phyloP scores from a whole-genome alignment of 2,329 filamentous ascomycete species.

The Parascedosporium putredinis region DNA sequence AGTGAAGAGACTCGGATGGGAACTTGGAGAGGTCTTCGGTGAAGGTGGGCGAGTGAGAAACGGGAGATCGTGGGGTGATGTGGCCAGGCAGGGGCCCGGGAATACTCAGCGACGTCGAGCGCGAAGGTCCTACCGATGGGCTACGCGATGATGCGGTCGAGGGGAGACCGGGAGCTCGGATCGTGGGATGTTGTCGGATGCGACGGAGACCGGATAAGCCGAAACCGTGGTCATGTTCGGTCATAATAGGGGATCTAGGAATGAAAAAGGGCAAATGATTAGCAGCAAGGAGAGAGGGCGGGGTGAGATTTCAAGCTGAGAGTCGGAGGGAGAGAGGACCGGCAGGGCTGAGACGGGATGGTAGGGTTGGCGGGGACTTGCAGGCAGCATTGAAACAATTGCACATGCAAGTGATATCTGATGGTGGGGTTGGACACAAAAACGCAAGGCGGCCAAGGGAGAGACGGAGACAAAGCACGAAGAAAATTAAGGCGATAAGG shows the following conservation, averaged over 20 bases:
- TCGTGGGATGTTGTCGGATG: constrained; percentile 76
- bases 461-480: too few relatives aligned
- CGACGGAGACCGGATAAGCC: constrained; percentile 80
- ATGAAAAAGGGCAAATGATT: neutral
- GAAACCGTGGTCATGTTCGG: constrained; percentile 79
- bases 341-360: too few relatives aligned
- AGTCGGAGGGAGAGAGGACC: too few relatives aligned
- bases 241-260: constrained; percentile 65
- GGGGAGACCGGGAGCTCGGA: constrained; percentile 54
- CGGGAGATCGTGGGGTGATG: constrained; percentile 41
- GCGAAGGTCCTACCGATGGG: constrained; percentile 46
- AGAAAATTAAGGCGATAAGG: too few relatives aligned
- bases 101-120: constrained; percentile 61
- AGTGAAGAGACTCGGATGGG: constrained; percentile 91
- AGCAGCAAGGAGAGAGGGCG: neutral
- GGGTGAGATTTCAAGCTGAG: too few relatives aligned
- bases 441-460: neutral
- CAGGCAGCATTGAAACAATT: neutral
- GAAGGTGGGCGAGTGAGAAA: constrained; percentile 62
- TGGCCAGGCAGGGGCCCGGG: constrained; percentile 48
- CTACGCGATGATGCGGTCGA: constrained; percentile 55
- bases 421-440: neutral
- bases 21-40: constrained; percentile 86
- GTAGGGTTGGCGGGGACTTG: neutral
- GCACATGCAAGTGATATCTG: neutral